phyloP scores from a whole-genome alignment of 148 eudicot species.

The Nyssa sinensis region DNA sequence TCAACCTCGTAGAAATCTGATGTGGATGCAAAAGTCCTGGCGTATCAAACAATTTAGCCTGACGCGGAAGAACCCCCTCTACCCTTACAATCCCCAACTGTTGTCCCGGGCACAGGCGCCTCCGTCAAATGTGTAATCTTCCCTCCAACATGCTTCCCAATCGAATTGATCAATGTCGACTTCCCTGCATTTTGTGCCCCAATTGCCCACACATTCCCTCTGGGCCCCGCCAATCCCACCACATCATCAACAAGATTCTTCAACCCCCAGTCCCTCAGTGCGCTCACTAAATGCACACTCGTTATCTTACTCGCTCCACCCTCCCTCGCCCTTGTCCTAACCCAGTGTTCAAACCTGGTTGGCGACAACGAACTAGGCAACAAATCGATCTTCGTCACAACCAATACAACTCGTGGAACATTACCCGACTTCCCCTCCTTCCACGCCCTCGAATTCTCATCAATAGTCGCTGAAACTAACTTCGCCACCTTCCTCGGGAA shows the following conservation, averaged over 20 bases:
- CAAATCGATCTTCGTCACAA: constrained; percentile 86
- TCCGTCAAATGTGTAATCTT: constrained; percentile 67
- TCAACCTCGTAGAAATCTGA: constrained; percentile 78
- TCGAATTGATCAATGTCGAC: constrained; percentile 86
- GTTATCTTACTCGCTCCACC: constrained; percentile 75
- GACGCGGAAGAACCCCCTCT: constrained; percentile 81
- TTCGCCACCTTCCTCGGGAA: constrained; percentile 79
- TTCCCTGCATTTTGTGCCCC: constrained; percentile 99
- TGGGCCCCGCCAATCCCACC: constrained; percentile 66
- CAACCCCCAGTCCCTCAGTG: constrained; percentile 82
- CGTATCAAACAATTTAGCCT: constrained; percentile 86
- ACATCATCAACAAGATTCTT: constrained; percentile 83
- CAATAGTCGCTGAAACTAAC: constrained; percentile 63
- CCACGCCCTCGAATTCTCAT: constrained; percentile 66
- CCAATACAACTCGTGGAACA: constrained; percentile 79
- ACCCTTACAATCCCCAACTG: constrained; percentile 84
- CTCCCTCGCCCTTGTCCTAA: constrained; percentile 80
- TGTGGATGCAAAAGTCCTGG: constrained; percentile 92
- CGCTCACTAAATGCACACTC: constrained; percentile 90
- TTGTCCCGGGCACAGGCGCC: constrained; percentile 95
- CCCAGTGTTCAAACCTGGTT: constrained; percentile 85
- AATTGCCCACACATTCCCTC: constrained; percentile 95
- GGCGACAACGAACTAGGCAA: constrained; percentile 70
- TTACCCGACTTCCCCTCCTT: constrained; percentile 93
- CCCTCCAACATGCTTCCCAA: constrained; percentile 65